These are phyloP conservation scores for Lunasporangiospora selenospora DNA, from an alignment of 192 early-diverging fungal genomes.

Conservation along the genomic window DNA sequence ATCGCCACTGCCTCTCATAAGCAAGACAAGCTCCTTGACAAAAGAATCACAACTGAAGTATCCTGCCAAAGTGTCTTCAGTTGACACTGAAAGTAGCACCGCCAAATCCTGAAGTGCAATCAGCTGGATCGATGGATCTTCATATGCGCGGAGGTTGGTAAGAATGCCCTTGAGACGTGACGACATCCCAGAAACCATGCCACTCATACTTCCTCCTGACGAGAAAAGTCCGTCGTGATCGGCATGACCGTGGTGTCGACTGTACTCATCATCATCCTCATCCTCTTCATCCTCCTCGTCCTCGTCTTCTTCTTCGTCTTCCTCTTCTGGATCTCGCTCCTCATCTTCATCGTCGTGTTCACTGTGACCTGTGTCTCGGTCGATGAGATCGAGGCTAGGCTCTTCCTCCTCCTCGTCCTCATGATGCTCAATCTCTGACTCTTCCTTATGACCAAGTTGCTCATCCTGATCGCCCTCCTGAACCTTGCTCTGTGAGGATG, in stretches of 20 bases:
- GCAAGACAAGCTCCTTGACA: slow-evolving; percentile 67
- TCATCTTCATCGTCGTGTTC: slow-evolving; percentile 24
- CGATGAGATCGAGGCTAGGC: no score
- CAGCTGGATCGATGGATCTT: slow-evolving; percentile 73
- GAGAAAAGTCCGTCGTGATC: slow-evolving; percentile 50
- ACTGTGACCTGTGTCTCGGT: not conserved
- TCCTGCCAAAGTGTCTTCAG: slow-evolving; percentile 70
- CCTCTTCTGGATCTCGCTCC: slow-evolving; percentile 12
- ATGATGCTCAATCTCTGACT: slow-evolving; percentile 1
- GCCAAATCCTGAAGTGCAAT: slow-evolving; percentile 88
- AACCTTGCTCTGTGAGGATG: no score
- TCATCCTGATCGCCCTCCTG: no score
- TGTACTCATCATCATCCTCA: slow-evolving; percentile 48
- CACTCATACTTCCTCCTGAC: slow-evolving; percentile 42
- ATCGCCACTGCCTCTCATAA: slow-evolving; percentile 61
- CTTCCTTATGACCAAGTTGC: no score
- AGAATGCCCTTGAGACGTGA: slow-evolving; percentile 67
- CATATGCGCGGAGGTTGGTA: slow-evolving; percentile 58
- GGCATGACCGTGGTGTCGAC: slow-evolving; percentile 22
- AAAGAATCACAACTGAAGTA: slow-evolving; percentile 71
- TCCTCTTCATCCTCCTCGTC: slow-evolving; percentile 49
- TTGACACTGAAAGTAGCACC: slow-evolving; percentile 78
- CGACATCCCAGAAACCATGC: slow-evolving; percentile 43
- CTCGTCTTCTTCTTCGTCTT: slow-evolving; percentile 36
- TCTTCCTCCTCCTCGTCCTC: slow-evolving; percentile 5